phyloP scores from a whole-genome alignment of 164 flowering plant genomes.

The Akebia trifoliata region DNA sequence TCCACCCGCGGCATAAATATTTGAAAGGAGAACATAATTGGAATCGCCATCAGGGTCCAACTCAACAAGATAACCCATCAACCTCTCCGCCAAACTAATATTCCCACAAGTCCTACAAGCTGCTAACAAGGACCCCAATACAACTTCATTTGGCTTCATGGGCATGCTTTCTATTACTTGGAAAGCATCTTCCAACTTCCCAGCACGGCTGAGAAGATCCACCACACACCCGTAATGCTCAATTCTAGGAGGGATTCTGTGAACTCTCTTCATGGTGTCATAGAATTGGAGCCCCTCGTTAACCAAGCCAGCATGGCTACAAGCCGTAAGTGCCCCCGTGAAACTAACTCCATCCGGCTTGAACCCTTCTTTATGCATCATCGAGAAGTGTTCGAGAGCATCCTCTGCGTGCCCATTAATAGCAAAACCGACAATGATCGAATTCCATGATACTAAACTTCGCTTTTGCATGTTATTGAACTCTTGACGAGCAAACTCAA shows the following conservation, averaged over 20 bases:
- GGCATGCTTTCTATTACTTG: slow-evolving; percentile 46
- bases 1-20: slow-evolving; percentile 51
- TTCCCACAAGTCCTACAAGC: slow-evolving; percentile 50
- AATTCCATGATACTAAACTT: slow-evolving; percentile 58
- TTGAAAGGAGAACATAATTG: slow-evolving; percentile 53
- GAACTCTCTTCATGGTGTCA: slow-evolving; percentile 34
- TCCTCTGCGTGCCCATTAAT: slow-evolving; percentile 48
- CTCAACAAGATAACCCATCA: slow-evolving; percentile 33
- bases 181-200: slow-evolving; percentile 49
- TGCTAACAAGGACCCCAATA: slow-evolving; percentile 53
- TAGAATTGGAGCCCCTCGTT: slow-evolving; percentile 42
- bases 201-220: slow-evolving; percentile 41
- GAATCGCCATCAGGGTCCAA: slow-evolving; percentile 40
- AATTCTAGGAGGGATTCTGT: slow-evolving; percentile 43
- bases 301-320: slow-evolving; percentile 64
- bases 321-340: slow-evolving; percentile 65
- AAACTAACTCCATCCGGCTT: slow-evolving; percentile 55
- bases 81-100: slow-evolving; percentile 44
- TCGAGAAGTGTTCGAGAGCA: slow-evolving; percentile 39
- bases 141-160: slow-evolving; percentile 60
- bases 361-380: slow-evolving; percentile 49
- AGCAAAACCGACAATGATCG: slow-evolving; percentile 60
- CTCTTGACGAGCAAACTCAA: slow-evolving; percentile 43
- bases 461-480: slow-evolving; percentile 38
- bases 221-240: slow-evolving; percentile 40